These are phyloP conservation scores for Phaffia australis DNA, from an alignment of 768 basidiomycete species.

Conservation along the genomic window DNA sequence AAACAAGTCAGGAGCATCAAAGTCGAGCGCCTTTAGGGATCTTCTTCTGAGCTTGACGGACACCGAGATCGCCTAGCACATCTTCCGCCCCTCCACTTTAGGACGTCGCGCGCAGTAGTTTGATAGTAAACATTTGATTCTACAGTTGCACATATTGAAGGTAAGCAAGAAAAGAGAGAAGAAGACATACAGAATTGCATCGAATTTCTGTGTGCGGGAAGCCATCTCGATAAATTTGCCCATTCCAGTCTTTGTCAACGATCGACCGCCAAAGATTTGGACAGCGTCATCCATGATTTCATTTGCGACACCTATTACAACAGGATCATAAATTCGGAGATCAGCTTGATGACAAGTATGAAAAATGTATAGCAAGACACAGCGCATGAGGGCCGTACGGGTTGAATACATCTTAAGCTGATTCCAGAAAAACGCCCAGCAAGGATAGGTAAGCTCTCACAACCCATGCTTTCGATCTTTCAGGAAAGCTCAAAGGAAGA, in stretches of 20 bases:
- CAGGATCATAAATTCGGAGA: too few relatives aligned
- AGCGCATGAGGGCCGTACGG: too few relatives aligned
- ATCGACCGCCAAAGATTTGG: slow-evolving; percentile 38
- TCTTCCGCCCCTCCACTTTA: slow-evolving; percentile 57
- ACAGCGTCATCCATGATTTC: slow-evolving; percentile 74
- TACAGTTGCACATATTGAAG: background rate
- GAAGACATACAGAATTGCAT: slow-evolving; percentile 13
- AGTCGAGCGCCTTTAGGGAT: slow-evolving; percentile 52
- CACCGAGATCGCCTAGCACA: slow-evolving; percentile 65
- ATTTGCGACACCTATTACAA: slow-evolving; percentile 55
- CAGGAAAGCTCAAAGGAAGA: too few relatives aligned
- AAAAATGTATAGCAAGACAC: too few relatives aligned
- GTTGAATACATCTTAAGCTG: too few relatives aligned
- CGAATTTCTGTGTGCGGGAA: slow-evolving; percentile 20
- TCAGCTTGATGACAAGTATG: too few relatives aligned
- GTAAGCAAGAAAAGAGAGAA: too few relatives aligned
- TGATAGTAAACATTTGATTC: background rate
- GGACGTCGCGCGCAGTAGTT: slow-evolving; percentile 19
- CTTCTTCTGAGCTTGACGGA: slow-evolving; percentile 62
- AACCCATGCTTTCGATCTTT: too few relatives aligned
- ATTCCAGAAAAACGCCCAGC: too few relatives aligned
- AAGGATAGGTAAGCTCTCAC: too few relatives aligned
- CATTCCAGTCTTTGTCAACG: slow-evolving; percentile 51
- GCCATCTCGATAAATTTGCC: slow-evolving; percentile 37
- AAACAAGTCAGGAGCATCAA: too few relatives aligned